These are phyloP conservation scores for Citrus mangshanensis DNA, from an alignment of 345 rosid genomes.

Conservation along the genomic window DNA sequence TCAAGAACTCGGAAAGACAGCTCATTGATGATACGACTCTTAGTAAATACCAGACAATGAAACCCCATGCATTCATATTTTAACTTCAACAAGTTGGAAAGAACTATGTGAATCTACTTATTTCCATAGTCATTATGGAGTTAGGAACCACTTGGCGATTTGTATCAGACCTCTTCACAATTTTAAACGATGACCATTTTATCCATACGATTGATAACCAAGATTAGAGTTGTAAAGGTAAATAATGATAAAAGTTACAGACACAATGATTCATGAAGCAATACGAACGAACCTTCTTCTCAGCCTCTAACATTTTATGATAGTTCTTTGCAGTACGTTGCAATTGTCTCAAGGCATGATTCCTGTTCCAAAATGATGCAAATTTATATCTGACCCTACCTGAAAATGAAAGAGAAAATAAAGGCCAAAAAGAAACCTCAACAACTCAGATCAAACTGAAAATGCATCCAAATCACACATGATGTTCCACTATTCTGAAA, in stretches of 20 bases:
- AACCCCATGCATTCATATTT: not conserved
- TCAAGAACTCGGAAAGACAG: not conserved
- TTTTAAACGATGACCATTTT: not conserved
- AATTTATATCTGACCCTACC: constrained; percentile 99
- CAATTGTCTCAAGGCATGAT: constrained; percentile 78
- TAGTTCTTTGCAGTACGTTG: constrained; percentile 72
- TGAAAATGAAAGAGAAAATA: constrained; percentile 40
- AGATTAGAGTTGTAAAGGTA: not conserved
- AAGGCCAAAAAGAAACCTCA: constrained; percentile 18
- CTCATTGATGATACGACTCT: not conserved
- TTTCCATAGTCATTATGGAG: not conserved
- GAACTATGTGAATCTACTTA: not conserved
- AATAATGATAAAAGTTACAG: not conserved
- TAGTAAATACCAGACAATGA: not conserved
- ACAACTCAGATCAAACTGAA: constrained; percentile 13
- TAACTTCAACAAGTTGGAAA: not conserved
- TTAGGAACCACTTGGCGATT: not conserved
- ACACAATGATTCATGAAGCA: constrained; percentile 6
- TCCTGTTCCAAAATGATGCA: constrained; percentile 99
- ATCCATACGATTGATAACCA: not conserved
- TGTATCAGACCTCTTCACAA: not conserved
- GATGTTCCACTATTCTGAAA: not conserved
- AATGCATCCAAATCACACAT: not conserved
- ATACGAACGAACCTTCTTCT: constrained; percentile 68
- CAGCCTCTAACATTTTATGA: constrained; percentile 72